Percentiles rank a stretch among this genome's conserved stretches.
Evolutionary conservation across 78 protist species (phyloP).

Genomic region (Monosiga brevicollis): DNA sequence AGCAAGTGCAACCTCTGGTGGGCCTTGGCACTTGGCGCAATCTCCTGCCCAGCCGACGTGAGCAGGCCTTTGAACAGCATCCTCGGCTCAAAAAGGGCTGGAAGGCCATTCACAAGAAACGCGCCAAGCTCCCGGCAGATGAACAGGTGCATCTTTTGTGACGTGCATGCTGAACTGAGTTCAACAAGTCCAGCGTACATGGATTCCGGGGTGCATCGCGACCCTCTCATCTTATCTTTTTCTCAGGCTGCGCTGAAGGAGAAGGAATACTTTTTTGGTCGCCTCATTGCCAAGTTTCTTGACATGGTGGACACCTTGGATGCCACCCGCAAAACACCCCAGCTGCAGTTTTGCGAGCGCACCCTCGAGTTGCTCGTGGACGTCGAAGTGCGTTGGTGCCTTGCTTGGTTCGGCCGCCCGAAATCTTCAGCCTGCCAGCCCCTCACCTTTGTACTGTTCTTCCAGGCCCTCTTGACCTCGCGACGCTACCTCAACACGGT

Average conservation of each 20-base stretch:
- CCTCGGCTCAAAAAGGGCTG: constrained; percentile 25
- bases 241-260: not conserved
- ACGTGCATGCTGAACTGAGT: not conserved
- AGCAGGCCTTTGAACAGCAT: not conserved
- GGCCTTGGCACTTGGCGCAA: constrained; percentile 18
- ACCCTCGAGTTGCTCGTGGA: constrained; percentile 64
- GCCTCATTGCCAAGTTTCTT: not conserved
- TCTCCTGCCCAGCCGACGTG: not conserved
- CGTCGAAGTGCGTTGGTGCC: constrained; percentile 17
- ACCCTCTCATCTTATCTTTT: not conserved
- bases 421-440: not conserved
- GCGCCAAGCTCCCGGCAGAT: not conserved
- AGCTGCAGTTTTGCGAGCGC: constrained; percentile 19
- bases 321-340: not conserved
- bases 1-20: not conserved
- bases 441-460: not conserved
- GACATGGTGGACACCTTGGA: not conserved
- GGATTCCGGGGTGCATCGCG: not conserved
- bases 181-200: not conserved
- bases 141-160: not conserved
- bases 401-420: too few species aligned
- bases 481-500: constrained; percentile 59
- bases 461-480: constrained; percentile 72
- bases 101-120: constrained; percentile 3
- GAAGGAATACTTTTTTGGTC: not conserved